phyloP scores from a whole-genome alignment of 768 basidiomycete genomes.

The Infundibulicybe gibba region DNA sequence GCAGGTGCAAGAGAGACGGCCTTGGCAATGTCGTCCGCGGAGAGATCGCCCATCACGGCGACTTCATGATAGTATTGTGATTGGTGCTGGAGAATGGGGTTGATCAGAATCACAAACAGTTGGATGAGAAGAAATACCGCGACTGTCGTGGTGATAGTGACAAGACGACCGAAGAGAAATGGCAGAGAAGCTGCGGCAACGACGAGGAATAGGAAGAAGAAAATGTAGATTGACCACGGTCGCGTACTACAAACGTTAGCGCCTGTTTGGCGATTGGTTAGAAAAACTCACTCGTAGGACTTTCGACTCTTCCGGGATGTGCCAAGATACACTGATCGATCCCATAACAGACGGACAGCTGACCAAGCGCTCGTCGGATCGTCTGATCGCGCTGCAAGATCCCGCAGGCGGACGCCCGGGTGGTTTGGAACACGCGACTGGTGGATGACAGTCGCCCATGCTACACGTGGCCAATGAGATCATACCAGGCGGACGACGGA shows the following conservation, averaged over 20 bases:
- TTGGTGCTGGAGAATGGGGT: slow-evolving; percentile 23
- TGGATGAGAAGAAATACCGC: slow-evolving; percentile 14
- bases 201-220: slow-evolving; percentile 30
- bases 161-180: slow-evolving; percentile 33
- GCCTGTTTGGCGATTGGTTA: not conserved
- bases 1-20: slow-evolving; percentile 18
- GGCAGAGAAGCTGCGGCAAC: slow-evolving; percentile 21
- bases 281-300: slow-evolving; percentile 30
- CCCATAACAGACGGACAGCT: slow-evolving; percentile 31
- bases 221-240: slow-evolving; percentile 32
- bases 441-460: slow-evolving; percentile 43
- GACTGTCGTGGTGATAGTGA: slow-evolving; percentile 26
- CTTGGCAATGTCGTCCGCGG: slow-evolving; percentile 27
- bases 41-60: slow-evolving; percentile 28
- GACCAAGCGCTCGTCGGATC: slow-evolving; percentile 23
- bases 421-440: slow-evolving; percentile 25
- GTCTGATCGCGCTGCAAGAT: slow-evolving; percentile 28
- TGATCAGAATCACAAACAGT: not conserved
- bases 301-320: slow-evolving; percentile 22
- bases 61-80: slow-evolving; percentile 26
- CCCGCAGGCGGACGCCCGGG: slow-evolving; percentile 30
- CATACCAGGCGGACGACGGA: not conserved
- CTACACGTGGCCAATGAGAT: slow-evolving; percentile 14
- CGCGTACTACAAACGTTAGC: slow-evolving; percentile 20
- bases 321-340: slow-evolving; percentile 26